These are phyloP conservation scores for Oryza punctata DNA, from an alignment of 176 grass and related monocot genomes.

Conservation along the genomic window DNA sequence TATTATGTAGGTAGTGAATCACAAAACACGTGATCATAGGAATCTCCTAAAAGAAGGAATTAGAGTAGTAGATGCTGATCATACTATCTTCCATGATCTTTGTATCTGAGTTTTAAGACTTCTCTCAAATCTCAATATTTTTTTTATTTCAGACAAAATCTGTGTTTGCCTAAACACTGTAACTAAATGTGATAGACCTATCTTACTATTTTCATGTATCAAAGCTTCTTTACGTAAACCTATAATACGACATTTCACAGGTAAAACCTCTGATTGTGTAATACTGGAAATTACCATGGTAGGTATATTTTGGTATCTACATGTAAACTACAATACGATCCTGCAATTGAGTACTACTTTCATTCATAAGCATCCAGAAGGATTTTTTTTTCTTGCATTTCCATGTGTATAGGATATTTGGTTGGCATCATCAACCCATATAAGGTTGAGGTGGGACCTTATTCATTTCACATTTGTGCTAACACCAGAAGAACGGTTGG, in stretches of 20 bases:
- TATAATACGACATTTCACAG: background rate
- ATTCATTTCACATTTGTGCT: background rate
- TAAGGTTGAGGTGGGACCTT: background rate
- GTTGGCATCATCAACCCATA: constrained; percentile 2
- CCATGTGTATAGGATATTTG: background rate
- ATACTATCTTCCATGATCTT: background rate
- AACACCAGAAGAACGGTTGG: background rate
- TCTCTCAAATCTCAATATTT: background rate
- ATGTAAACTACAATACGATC: constrained; percentile 8
- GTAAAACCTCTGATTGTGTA: background rate
- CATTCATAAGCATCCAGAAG: background rate
- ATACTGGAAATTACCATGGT: background rate
- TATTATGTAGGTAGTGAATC: background rate
- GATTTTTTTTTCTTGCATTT: background rate
- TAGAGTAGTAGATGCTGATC: background rate
- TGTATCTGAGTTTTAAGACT: background rate
- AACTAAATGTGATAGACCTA: background rate
- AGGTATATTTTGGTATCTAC: background rate
- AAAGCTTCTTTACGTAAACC: background rate
- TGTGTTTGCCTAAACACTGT: background rate
- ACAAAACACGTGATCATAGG: background rate
- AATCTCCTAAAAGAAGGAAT: background rate
- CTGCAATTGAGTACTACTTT: background rate
- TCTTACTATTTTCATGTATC: background rate
- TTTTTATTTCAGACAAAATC: too few species aligned